These are phyloP conservation scores for Solanum bulbocastanum DNA, from an alignment of 257 asterid genomes.

Conservation along the genomic window DNA sequence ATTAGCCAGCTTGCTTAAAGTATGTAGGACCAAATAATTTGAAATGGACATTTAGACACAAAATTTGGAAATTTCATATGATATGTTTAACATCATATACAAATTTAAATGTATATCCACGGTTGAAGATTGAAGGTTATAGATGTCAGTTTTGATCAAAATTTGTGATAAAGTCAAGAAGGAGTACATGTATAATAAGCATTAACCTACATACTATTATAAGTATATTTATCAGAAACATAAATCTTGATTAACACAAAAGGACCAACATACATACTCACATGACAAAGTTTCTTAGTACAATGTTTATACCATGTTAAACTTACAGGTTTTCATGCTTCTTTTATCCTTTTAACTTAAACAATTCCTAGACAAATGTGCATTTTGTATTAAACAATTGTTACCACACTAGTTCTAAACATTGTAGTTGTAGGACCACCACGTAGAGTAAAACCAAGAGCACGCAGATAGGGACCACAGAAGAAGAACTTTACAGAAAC, in stretches of 20 bases:
- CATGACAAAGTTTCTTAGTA: neutral
- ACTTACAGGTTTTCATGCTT: neutral
- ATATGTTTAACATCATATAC: too few species aligned
- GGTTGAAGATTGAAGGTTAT: accelerated
- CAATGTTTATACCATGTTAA: neutral
- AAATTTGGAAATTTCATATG: neutral
- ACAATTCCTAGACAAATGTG: neutral
- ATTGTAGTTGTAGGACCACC: neutral
- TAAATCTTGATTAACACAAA: neutral
- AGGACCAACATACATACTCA: neutral
- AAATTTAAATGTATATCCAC: neutral
- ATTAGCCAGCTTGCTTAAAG: neutral
- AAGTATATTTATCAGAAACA: neutral
- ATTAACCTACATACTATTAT: neutral
- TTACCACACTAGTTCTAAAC: neutral
- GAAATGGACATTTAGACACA: neutral
- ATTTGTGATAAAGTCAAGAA: neutral
- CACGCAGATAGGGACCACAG: neutral
- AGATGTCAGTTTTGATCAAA: neutral
- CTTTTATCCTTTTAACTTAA: neutral
- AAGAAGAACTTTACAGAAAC: neutral
- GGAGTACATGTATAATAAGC: neutral
- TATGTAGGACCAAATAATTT: neutral
- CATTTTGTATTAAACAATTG: neutral
- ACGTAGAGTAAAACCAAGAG: neutral